These are phyloP conservation scores for Cladosporium sp. DNA, from an alignment of 2,329 filamentous ascomycete species.

Conservation along the genomic window DNA sequence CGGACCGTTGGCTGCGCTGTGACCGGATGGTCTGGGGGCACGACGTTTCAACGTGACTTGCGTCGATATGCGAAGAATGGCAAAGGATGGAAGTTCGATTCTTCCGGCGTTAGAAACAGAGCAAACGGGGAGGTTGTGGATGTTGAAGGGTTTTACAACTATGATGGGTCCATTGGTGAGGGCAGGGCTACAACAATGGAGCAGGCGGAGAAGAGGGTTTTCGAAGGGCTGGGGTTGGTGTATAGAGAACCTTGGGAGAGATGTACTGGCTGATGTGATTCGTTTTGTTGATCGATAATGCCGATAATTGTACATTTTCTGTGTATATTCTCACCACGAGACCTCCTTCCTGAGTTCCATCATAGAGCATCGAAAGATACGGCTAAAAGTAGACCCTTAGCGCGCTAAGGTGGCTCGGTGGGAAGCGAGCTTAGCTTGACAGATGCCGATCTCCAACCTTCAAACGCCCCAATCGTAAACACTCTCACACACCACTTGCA, in stretches of 20 bases:
- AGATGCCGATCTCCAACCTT: too few relatives aligned
- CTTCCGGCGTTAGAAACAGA: slow-evolving; percentile 73
- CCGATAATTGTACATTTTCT: too few relatives aligned
- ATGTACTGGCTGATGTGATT: slow-evolving; percentile 34
- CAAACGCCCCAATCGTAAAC: too few relatives aligned
- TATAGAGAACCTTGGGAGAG: slow-evolving; percentile 41
- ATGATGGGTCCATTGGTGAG: slow-evolving; percentile 48
- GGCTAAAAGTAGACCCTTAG: too few relatives aligned
- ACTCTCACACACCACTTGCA: too few relatives aligned
- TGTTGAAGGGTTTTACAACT: slow-evolving; percentile 73
- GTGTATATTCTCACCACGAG: too few relatives aligned
- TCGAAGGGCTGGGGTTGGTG: slow-evolving; percentile 66
- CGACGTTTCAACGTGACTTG: slow-evolving; percentile 84
- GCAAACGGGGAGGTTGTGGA: slow-evolving; percentile 67
- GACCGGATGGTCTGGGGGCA: slow-evolving; percentile 82
- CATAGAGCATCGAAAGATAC: too few relatives aligned
- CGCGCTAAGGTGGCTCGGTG: too few relatives aligned
- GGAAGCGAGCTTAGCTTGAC: too few relatives aligned
- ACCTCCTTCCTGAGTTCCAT: too few relatives aligned
- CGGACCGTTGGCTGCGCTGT: slow-evolving; percentile 84
- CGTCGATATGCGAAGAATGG: slow-evolving; percentile 71
- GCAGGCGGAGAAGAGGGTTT: slow-evolving; percentile 75
- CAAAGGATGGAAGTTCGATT: slow-evolving; percentile 81
- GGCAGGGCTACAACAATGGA: slow-evolving; percentile 52
- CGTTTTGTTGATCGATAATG: too few relatives aligned